phyloP scores from a whole-genome alignment of 2,329 filamentous ascomycete genomes.

The Aspergillus pseudotamarii region DNA sequence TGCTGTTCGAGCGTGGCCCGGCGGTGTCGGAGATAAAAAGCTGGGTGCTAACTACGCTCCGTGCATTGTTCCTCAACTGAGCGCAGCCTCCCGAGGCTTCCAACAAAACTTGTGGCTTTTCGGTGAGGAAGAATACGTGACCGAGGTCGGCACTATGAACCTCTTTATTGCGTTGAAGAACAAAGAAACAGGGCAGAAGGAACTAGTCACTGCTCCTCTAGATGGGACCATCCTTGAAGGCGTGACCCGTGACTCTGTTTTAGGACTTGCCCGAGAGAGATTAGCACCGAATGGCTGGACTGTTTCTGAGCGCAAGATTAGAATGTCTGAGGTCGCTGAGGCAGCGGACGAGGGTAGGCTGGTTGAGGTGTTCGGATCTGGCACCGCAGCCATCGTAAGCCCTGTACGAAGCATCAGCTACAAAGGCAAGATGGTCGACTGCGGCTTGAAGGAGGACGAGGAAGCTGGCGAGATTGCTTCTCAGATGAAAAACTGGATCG shows the following conservation, averaged over 20 bases:
- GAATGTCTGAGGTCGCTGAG: conserved; percentile 81
- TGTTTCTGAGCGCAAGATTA: conserved; percentile 85
- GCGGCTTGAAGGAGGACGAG: conserved; percentile 76
- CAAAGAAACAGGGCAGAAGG: conserved; percentile 85
- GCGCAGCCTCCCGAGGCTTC: conserved; percentile 87
- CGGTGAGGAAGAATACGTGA: conserved; percentile 91
- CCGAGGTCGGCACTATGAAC: conserved; percentile 99
- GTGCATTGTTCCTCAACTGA: conserved; percentile 92
- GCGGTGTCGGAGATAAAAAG: conserved; percentile 97
- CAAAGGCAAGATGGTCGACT: conserved; percentile 78
- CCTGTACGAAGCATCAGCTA: conserved; percentile 89
- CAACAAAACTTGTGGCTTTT: conserved; percentile 99
- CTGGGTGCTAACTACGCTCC: conserved; percentile 99
- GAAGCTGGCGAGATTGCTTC: conserved; percentile 86
- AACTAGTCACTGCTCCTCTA: conserved; percentile 90
- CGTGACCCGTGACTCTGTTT: conserved; percentile 87
- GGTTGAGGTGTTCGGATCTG: conserved; percentile 89
- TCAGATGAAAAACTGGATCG: conserved; percentile 95
- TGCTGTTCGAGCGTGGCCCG: conserved; percentile 95
- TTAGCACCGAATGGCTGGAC: conserved; percentile 85
- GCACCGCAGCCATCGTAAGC: conserved; percentile 91
- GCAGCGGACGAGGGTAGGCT: conserved; percentile 82
- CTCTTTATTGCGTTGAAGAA: conserved; percentile 86
- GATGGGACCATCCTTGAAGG: conserved; percentile 97
- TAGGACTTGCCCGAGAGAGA: conserved; percentile 81